Conservation (phyloP, 257 asterid species). For the Cruciata laevipes region DNA sequence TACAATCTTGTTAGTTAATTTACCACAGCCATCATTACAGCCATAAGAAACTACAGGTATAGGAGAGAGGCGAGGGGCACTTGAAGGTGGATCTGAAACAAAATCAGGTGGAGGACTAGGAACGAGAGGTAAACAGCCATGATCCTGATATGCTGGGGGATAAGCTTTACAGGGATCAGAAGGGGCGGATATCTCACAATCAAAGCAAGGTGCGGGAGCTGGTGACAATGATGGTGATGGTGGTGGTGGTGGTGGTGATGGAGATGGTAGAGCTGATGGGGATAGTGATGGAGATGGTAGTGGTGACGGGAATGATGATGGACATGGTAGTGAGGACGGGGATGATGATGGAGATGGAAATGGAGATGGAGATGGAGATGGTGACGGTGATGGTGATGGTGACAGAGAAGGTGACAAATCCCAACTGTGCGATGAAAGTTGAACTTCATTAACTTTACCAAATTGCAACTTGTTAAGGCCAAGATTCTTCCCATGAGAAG, state of each 20-base stretch:
- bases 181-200: conserved; percentile 26
- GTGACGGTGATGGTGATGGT: conserved; percentile 42
- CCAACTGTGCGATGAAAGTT: conserved; percentile 48
- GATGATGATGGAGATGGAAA: conserved; percentile 37
- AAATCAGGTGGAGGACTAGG: conserved; percentile 1
- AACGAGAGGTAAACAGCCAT: conserved; percentile 19
- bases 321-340: conserved; percentile 35
- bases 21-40: conserved; percentile 20
- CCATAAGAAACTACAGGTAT: conserved; percentile 25
- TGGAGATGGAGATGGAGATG: conserved; percentile 24
- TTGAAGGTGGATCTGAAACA: neutral
- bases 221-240: conserved; percentile 12
- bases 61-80: conserved; percentile 33
- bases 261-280: conserved; percentile 29
- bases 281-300: conserved; percentile 4
- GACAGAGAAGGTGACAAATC: conserved; percentile 39
- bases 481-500: conserved; percentile 54
- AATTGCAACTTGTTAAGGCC: conserved; percentile 70
- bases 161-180: conserved; percentile 21
- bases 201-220: conserved; percentile 23
- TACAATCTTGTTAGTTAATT: conserved; percentile 21
- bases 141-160: conserved; percentile 20
- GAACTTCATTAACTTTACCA: conserved; percentile 74
- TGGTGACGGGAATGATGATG: conserved; percentile 29
- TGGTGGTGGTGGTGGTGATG: conserved; percentile 27